Conservation (phyloP, 1,284 basidiomycete species). For the Paramarasmius palmivorus region DNA sequence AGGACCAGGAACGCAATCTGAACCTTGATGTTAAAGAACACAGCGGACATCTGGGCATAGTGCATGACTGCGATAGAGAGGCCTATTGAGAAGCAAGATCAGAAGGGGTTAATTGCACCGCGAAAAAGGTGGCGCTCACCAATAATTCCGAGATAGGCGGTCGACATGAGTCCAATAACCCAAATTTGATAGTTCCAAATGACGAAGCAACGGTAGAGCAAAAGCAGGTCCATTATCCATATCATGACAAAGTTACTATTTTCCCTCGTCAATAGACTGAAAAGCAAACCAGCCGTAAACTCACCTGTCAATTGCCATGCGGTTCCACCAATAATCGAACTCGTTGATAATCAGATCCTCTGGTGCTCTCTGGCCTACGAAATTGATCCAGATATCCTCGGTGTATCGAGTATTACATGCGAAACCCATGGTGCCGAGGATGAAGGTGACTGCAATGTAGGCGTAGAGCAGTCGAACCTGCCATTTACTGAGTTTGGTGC, state of each 20-base stretch:
- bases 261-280: too few species aligned
- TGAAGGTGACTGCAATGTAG: slow-evolving; percentile 27
- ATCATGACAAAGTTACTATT: slow-evolving; percentile 10
- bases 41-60: slow-evolving; percentile 14
- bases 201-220: slow-evolving; percentile 29
- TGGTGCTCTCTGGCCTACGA: slow-evolving; percentile 23
- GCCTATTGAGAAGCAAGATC: too few species aligned
- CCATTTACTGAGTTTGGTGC: background rate
- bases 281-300: too few species aligned
- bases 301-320: slow-evolving; percentile 26
- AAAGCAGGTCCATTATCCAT: slow-evolving; percentile 7
- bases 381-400: slow-evolving; percentile 34
- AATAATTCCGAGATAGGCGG: slow-evolving; percentile 22
- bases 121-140: slow-evolving; percentile 22
- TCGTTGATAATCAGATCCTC: slow-evolving; percentile 24
- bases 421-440: slow-evolving; percentile 29
- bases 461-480: slow-evolving; percentile 1
- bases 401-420: slow-evolving; percentile 29
- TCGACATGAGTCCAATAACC: slow-evolving; percentile 23
- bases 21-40: slow-evolving; percentile 25
- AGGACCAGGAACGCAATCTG: slow-evolving; percentile 29
- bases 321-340: slow-evolving; percentile 23
- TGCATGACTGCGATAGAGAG: slow-evolving; percentile 26
- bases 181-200: slow-evolving; percentile 23
- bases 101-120: background rate